Conservation (phyloP, 176 grass and related monocot genomes). For the Bothriochloa decipiens region DNA sequence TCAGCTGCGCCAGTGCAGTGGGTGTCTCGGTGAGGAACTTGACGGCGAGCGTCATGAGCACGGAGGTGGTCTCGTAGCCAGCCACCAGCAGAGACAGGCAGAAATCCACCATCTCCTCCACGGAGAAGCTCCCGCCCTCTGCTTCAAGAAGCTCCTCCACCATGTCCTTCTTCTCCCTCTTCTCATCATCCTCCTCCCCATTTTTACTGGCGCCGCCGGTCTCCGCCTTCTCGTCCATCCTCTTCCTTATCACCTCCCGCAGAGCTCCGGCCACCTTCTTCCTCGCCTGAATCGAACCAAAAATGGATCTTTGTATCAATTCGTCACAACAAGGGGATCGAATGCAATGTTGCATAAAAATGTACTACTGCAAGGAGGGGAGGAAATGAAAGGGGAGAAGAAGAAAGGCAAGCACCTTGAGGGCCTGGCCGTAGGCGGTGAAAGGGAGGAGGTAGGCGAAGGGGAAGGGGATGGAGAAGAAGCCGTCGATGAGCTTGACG, state of each 20-base stretch:
- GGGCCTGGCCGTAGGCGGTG: constrained; percentile 86
- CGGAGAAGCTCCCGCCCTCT: constrained; percentile 71
- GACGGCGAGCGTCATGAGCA: constrained; percentile 89
- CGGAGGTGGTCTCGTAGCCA: constrained; percentile 91
- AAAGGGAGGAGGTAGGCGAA: constrained; percentile 78
- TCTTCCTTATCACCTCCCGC: constrained; percentile 80
- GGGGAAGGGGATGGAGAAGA: constrained; percentile 94
- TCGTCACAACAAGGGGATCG: neutral
- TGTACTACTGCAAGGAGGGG: neutral
- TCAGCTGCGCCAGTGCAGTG: constrained; percentile 63
- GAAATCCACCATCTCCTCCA: constrained; percentile 97
- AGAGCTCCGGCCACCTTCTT: constrained; percentile 88
- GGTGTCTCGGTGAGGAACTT: constrained; percentile 93
- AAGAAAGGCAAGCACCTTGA: constrained; percentile 68
- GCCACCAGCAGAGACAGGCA: constrained; percentile 81
- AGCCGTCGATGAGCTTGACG: constrained; percentile 87
- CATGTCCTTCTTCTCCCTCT: constrained; percentile 75
- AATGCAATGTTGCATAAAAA: neutral
- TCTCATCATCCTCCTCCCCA: neutral
- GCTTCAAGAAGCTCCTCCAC: constrained; percentile 80
- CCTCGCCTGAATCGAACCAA: constrained; percentile 57
- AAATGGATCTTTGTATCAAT: neutral
- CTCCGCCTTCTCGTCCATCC: constrained; percentile 56
- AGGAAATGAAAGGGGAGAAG: no score
- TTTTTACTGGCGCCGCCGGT: neutral